Percentiles rank a stretch among this genome's conserved stretches.
phyloP scores from a whole-genome alignment of 2,329 filamentous ascomycete genomes.

The Amesomyces nigricolor region DNA sequence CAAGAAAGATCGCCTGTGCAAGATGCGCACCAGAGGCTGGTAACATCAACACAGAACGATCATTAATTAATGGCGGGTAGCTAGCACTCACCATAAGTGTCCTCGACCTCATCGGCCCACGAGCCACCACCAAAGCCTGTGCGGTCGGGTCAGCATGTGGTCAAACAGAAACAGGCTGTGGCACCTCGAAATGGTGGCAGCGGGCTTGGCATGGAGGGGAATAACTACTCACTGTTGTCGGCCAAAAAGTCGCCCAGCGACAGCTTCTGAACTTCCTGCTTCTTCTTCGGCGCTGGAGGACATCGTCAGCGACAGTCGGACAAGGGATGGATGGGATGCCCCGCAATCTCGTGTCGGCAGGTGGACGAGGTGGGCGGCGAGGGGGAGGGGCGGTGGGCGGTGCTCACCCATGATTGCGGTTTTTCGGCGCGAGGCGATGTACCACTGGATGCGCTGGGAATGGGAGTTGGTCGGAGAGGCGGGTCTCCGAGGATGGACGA shows the following conservation, averaged over 20 bases:
- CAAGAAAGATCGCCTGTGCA: neutral
- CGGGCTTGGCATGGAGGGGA: conserved; percentile 24
- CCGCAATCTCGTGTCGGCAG: neutral
- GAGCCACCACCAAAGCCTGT: conserved; percentile 49
- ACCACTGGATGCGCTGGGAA: conserved; percentile 28
- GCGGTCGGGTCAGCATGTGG: conserved; percentile 17
- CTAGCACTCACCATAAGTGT: conserved; percentile 63
- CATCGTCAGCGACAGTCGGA: conserved; percentile 9
- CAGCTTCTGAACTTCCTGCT: conserved; percentile 86
- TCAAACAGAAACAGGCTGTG: conserved; percentile 24
- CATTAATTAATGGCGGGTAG: neutral
- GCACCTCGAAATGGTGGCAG: conserved; percentile 15
- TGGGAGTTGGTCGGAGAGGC: conserved; percentile 18
- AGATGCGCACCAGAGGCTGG: conserved; percentile 34
- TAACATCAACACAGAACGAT: neutral
- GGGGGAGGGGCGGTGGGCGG: conserved; percentile 3
- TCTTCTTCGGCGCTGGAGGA: conserved; percentile 77
- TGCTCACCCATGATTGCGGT: conserved; percentile 33
- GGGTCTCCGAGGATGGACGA: conserved; percentile 10
- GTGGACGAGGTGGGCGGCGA: neutral
- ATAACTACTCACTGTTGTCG: conserved; percentile 68
- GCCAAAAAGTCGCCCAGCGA: conserved; percentile 92
- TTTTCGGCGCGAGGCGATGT: conserved; percentile 29
- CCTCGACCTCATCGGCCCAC: conserved; percentile 99
- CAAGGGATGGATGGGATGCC: neutral